Base-by-base conservation (phyloP, 2,329 filamentous ascomycete species). In the Cladophialophora chaetospira region DNA sequence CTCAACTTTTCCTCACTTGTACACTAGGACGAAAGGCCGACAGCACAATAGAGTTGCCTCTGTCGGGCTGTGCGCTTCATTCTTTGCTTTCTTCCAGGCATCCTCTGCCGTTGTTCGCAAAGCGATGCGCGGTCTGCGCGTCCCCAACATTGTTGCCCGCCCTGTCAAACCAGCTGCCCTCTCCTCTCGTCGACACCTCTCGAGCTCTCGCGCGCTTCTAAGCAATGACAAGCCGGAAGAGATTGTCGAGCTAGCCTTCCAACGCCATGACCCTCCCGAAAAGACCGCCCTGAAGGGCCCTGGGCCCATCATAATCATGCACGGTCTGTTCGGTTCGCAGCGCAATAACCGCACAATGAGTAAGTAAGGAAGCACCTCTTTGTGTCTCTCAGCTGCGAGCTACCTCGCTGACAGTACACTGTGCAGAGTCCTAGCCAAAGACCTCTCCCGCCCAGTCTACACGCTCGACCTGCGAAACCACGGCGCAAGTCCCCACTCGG, bases 321-420 rank as follows among this genome's bases (percentile, higher is more conserved):
- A 97, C 71, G 93, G 94, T 1, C 79, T 97, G 9, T 97, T 97
- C 69, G 93, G 93, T 17, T 96, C 90, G 91, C 62, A 67, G 59
- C 62, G 90, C 77, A 97, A 97, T 71, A 96, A 97, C 71, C 81
- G 92, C 72, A 89, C 83, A 68, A 94, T 97, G 62, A 95, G 91
- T 87, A 96, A 91, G 93, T 96, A 79, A 72, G 88, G 65, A 45
- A 33, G 4, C 25, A 55, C 33, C 42, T 49, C n/a, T 38, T 15
- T 11, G 11, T 15, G 8, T 28, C 40, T 10, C 25, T 5, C 42
- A 8, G n/a, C 8, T 28, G 21, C 42, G 2, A 35, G n/a, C 35
- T 2, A 29, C 10, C 13, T 28, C 17, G 9, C 21, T 5, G 29
- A 33, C 4, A 17, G 35, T 29, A 28, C n/a, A 36, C 9, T 3